These are phyloP conservation scores for Cucurbita ficifolia DNA, from an alignment of 306 rosid species.

Conservation along the genomic window DNA sequence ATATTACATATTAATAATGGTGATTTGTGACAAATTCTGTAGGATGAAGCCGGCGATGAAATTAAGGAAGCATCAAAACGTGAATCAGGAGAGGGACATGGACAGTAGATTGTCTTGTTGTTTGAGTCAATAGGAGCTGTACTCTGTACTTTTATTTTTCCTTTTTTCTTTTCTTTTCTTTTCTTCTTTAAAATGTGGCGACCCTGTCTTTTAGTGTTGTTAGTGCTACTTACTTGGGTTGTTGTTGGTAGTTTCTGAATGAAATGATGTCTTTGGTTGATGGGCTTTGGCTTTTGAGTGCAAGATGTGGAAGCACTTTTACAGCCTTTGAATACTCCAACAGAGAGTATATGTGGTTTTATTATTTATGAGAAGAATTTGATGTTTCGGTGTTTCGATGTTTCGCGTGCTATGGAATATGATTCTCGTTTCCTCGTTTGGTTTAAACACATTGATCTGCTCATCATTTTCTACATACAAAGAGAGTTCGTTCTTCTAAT, in stretches of 20 bases:
- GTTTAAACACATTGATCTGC: neutral
- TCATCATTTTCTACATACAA: neutral
- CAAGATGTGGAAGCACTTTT: neutral
- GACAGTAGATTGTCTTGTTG: conserved; percentile 15
- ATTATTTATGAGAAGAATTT: conserved; percentile 1
- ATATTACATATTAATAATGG: neutral
- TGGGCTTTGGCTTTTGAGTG: neutral
- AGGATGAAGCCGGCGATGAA: conserved; percentile 94
- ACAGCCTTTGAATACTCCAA: neutral
- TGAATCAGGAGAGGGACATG: conserved; percentile 45
- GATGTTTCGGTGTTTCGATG: neutral
- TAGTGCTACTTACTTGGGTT: conserved; percentile 7
- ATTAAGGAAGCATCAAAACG: conserved; percentile 83
- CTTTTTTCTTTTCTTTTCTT: neutral
- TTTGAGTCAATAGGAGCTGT: neutral
- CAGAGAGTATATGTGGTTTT: conserved; percentile 2
- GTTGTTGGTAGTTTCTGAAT: neutral
- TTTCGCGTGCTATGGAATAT: neutral
- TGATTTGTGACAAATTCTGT: neutral
- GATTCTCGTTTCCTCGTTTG: neutral
- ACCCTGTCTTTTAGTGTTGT: conserved; percentile 4
- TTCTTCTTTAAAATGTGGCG: neutral
- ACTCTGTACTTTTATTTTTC: neutral
- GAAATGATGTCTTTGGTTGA: neutral
- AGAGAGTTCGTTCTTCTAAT: neutral